Evolutionary conservation across 176 grass and related monocot genomes (phyloP).

Genomic region (Pontederia crassipes): DNA sequence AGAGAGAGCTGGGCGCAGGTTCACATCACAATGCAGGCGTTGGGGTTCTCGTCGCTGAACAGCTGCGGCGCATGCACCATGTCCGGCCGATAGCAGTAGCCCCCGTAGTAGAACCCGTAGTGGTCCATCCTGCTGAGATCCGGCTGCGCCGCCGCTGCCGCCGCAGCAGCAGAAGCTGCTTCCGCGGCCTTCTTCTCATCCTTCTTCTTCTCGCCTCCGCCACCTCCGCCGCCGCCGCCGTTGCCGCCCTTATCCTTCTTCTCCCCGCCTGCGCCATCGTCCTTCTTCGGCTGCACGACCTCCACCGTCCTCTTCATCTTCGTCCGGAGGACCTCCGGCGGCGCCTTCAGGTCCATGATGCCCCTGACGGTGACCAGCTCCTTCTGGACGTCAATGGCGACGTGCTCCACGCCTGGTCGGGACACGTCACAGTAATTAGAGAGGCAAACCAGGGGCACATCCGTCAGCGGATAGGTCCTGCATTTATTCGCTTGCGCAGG

Average conservation of each 20-base stretch:
- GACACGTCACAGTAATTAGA: too few relatives aligned
- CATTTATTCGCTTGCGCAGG: too few relatives aligned
- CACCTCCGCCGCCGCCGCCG: conserved; percentile 11
- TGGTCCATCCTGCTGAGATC: neutral
- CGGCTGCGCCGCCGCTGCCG: neutral
- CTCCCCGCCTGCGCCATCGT: neutral
- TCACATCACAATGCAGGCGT: conserved; percentile 30
- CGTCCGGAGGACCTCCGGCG: conserved; percentile 3
- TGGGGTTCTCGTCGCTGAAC: conserved; percentile 45
- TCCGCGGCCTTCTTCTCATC: too few relatives aligned
- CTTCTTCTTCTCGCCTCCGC: neutral
- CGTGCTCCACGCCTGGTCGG: conserved; percentile 26
- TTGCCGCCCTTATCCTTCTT: too few relatives aligned
- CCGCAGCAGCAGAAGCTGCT: too few relatives aligned
- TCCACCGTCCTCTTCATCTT: conserved; percentile 24
- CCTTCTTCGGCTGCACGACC: conserved; percentile 17
- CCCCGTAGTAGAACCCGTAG: too few relatives aligned
- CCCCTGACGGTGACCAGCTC: conserved; percentile 32
- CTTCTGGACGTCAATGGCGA: conserved; percentile 13
- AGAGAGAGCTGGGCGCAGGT: neutral
- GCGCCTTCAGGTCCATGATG: conserved; percentile 30
- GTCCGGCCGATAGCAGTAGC: neutral
- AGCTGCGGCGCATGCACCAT: conserved; percentile 12
- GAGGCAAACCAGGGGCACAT: too few relatives aligned
- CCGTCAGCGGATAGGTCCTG: too few relatives aligned